Evolutionary conservation across 192 early-diverging fungal genomes (phyloP).

Genomic region (Entophlyctis luteolus): DNA sequence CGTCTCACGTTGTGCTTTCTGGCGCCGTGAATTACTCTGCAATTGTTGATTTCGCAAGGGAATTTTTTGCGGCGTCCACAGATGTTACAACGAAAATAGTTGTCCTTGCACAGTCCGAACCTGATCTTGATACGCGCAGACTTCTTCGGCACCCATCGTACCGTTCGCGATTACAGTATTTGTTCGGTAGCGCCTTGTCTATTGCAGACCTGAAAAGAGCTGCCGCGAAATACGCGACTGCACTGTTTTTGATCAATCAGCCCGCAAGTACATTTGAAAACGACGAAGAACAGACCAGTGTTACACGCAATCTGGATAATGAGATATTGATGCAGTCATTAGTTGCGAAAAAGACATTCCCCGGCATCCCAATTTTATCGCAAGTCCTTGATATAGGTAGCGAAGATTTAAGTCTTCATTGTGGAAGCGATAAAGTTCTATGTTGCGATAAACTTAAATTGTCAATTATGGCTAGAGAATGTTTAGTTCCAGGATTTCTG

Average conservation of each 20-base stretch:
- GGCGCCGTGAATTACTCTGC: slow-evolving; percentile 37
- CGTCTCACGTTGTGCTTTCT: slow-evolving; percentile 44
- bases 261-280: background rate
- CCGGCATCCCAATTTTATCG: slow-evolving; percentile 46
- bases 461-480: slow-evolving; percentile 42
- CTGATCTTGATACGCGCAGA: slow-evolving; percentile 32
- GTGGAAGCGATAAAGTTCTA: slow-evolving; percentile 48
- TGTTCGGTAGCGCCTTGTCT: slow-evolving; percentile 38
- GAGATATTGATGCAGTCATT: slow-evolving; percentile 47
- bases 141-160: slow-evolving; percentile 51
- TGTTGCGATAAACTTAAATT: slow-evolving; percentile 51
- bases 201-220: slow-evolving; percentile 38
- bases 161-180: slow-evolving; percentile 36
- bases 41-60: slow-evolving; percentile 50
- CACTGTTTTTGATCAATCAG: slow-evolving; percentile 45
- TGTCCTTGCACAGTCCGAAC: slow-evolving; percentile 35
- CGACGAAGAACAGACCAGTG: slow-evolving; percentile 41
- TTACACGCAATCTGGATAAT: slow-evolving; percentile 40
- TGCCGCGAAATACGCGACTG: slow-evolving; percentile 40
- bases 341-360: slow-evolving; percentile 43
- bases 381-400: slow-evolving; percentile 48
- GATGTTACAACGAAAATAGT: slow-evolving; percentile 37
- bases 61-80: slow-evolving; percentile 48
- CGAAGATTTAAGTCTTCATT: slow-evolving; percentile 40
- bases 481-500: slow-evolving; percentile 46